Conservation (phyloP, 2,329 filamentous ascomycete species). For the Fusarium sp. region DNA sequence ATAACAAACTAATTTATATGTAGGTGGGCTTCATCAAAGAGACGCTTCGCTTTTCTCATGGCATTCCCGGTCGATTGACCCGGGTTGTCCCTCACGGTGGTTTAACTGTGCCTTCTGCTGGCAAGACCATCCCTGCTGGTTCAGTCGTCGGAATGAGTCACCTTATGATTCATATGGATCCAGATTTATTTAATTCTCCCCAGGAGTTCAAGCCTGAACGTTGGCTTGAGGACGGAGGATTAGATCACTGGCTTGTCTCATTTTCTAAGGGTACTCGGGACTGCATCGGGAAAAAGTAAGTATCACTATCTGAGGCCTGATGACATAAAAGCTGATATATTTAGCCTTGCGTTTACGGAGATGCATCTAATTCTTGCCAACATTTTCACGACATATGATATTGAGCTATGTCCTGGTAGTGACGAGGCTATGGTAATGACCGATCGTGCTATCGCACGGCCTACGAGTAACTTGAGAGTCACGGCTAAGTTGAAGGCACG, state of each 20-base stretch:
- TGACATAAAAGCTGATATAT: no score
- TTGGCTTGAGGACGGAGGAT: neutral
- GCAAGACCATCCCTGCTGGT: neutral
- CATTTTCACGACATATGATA: neutral
- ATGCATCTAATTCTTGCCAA: neutral
- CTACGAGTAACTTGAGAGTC: neutral
- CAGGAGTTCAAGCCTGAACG: neutral
- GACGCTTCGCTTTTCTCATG: neutral
- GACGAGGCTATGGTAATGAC: neutral
- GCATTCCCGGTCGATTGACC: neutral
- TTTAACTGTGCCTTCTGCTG: neutral
- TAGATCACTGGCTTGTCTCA: neutral
- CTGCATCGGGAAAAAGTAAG: neutral
- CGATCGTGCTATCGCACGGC: neutral
- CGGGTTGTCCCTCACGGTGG: neutral
- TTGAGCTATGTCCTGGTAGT: neutral
- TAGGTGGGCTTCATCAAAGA: neutral
- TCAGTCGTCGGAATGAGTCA: neutral
- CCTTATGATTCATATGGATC: neutral
- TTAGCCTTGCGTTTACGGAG: neutral
- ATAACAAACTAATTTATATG: neutral
- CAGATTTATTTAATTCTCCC: neutral
- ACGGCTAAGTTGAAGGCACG: neutral
- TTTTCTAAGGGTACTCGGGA: neutral
- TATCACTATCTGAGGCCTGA: no score